Percentiles rank a stretch among this genome's conserved stretches.
Evolutionary conservation across 768 basidiomycete species (phyloP).

Genomic region (Phanerochaete sordida): DNA sequence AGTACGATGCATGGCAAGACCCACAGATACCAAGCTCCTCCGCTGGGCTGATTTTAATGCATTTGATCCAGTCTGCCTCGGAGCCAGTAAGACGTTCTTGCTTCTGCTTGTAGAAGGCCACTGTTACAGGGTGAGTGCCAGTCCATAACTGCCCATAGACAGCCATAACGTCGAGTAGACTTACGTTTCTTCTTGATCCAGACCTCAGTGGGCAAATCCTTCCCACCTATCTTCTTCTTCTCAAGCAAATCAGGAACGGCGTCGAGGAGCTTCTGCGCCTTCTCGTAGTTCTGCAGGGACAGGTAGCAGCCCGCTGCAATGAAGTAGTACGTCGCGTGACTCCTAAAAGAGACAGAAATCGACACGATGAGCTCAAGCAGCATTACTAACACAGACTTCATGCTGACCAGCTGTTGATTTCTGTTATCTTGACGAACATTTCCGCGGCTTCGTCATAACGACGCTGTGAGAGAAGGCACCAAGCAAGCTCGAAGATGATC

Average conservation of each 20-base stretch:
- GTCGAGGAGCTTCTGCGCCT: constrained; percentile 62
- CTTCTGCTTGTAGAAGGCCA: constrained; percentile 73
- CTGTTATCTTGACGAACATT: constrained; percentile 58
- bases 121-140: constrained; percentile 32
- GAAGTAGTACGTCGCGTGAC: constrained; percentile 76
- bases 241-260: constrained; percentile 56
- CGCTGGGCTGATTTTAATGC: constrained; percentile 63
- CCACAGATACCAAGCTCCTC: constrained; percentile 75
- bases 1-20: constrained; percentile 21
- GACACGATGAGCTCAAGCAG: too few relatives aligned
- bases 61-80: constrained; percentile 45
- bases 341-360: too few relatives aligned
- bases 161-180: constrained; percentile 20
- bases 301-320: constrained; percentile 74
- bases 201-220: constrained; percentile 70
- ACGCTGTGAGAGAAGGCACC: constrained; percentile 64
- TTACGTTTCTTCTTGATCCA: constrained; percentile 74
- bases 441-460: constrained; percentile 67
- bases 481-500: constrained; percentile 76
- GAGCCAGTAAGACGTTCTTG: constrained; percentile 53
- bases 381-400: background rate
- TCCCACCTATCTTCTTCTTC: constrained; percentile 60
- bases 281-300: constrained; percentile 48
- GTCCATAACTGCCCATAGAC: background rate
- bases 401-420: constrained; percentile 66